Base-by-base conservation (phyloP, 163 green algal genomes). In the Botryococcus braunii region DNA sequence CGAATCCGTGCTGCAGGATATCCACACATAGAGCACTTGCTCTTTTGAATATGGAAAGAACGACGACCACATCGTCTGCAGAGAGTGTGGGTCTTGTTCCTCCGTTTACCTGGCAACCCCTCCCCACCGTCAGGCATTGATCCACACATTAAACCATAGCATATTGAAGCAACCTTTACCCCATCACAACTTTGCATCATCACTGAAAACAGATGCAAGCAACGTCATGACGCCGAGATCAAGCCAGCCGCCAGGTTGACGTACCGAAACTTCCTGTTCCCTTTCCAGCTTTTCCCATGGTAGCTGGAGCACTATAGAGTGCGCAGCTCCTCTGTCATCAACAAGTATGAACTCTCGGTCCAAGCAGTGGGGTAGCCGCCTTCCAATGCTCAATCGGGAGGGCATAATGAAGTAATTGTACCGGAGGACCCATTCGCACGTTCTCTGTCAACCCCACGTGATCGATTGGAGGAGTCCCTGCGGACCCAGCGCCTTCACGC, bases 31-130 rank as follows among this genome's bases (percentile, higher is more conserved):
- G 82, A 77, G 85, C 95, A 99, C 40, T 79, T 92, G 72, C 68
- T 82, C 90, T 99, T 99, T 85, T 99, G 95, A 70, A 97, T 96
- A 88, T 99, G 95, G 80, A 95, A 98, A 13, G 81, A 88, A 40
- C 92, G 81, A 56, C 86, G 74, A 40, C 92, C 92, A 79, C 95
- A 99, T 17, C 95, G 87, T 70, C 89, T 80, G 90, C 95, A 99
- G 59, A 98, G 82, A 8, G 90, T 97, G 90, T 99, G 95, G 66
- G 90, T 92, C 90, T 99, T 99, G 89, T 94, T 97, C 79, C 87
- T 86, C 68, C 93, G 86, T 83, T 94, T 94, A 85, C 92, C 88
- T 93, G 70, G 39, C 40, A 5, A 50, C 37, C n/a, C 6, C 48
- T 35, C 27, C 4, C 23, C 32, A 8, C 8, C 23, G 48, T 7